A percentile compares a stretch with the other conserved stretches of the same genome.
phyloP scores from a whole-genome alignment of 2,329 filamentous ascomycete species.

The Trichothecium roseum region DNA sequence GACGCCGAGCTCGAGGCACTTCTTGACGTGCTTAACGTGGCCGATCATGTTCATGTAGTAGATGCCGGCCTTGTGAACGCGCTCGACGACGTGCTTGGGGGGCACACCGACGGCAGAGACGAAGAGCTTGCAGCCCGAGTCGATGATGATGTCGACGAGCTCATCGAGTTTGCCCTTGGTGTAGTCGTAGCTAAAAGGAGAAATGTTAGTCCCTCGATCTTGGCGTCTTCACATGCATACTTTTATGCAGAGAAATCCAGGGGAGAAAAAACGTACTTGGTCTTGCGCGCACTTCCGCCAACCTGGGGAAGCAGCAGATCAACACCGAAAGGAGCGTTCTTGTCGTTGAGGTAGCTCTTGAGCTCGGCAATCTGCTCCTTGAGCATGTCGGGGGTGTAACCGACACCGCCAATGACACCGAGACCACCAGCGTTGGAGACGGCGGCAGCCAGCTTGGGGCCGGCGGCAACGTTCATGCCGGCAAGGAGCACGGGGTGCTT shows the following conservation, averaged over 20 bases:
- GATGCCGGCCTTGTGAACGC: conserved; percentile 76
- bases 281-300: conserved; percentile 87
- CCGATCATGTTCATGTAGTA: conserved; percentile 99
- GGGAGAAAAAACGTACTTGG: conserved; percentile 48
- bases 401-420: conserved; percentile 90
- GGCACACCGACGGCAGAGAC: conserved; percentile 95
- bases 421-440: conserved; percentile 95
- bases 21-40: conserved; percentile 97
- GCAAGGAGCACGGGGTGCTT: conserved; percentile 92
- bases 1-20: conserved; percentile 82
- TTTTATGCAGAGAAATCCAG: too few relatives aligned
- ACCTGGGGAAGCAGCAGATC: conserved; percentile 91
- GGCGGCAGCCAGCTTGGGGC: conserved; percentile 89
- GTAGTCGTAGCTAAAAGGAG: conserved; percentile 76
- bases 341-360: conserved; percentile 77
- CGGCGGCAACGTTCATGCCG: conserved; percentile 98
- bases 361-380: conserved; percentile 89
- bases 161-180: conserved; percentile 96
- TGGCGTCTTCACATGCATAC: conserved; percentile 12
- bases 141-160: conserved; percentile 85
- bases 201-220: conserved; percentile 2
- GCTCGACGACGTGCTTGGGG: conserved; percentile 79
- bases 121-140: conserved; percentile 83
- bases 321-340: conserved; percentile 91
- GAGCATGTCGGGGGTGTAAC: conserved; percentile 96